These are phyloP conservation scores for Xylariales sp. DNA, from an alignment of 2,329 filamentous ascomycete species.

Conservation along the genomic window DNA sequence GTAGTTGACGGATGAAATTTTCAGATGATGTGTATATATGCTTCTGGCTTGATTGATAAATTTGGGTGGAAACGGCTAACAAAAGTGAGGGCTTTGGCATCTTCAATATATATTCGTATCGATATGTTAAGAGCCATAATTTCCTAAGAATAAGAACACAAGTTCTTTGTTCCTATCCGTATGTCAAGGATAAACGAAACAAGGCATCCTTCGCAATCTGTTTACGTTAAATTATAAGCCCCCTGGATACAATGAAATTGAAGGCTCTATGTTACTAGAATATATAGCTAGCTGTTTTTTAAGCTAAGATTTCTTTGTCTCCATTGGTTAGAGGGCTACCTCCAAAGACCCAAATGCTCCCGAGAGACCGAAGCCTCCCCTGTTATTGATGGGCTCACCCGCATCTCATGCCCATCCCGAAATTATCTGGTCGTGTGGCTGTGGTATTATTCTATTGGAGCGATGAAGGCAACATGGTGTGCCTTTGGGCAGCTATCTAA, in stretches of 20 bases:
- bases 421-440: conserved; percentile 34
- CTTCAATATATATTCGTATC: conserved; percentile 10
- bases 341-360: neutral
- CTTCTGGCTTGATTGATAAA: neutral
- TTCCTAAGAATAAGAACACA: neutral
- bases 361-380: neutral
- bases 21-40: neutral
- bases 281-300: neutral
- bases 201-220: neutral
- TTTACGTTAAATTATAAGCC: conserved; percentile 11
- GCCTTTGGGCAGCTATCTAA: conserved; percentile 40
- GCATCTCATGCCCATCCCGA: conserved; percentile 33
- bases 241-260: conserved; percentile 5
- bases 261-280: neutral
- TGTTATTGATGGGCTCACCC: conserved; percentile 28
- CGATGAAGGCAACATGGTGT: conserved; percentile 37
- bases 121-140: conserved; percentile 6
- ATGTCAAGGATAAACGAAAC: neutral
- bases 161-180: neutral
- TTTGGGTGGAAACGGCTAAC: neutral
- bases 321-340: neutral
- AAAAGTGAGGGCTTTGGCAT: no score
- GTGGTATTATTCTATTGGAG: conserved; percentile 35
- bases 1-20: neutral
- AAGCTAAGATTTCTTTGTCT: neutral